A percentile compares a stretch with the other conserved stretches of the same genome.
Conservation (phyloP, 75 land plant genomes). For the Sequoiadendron giganteum region DNA sequence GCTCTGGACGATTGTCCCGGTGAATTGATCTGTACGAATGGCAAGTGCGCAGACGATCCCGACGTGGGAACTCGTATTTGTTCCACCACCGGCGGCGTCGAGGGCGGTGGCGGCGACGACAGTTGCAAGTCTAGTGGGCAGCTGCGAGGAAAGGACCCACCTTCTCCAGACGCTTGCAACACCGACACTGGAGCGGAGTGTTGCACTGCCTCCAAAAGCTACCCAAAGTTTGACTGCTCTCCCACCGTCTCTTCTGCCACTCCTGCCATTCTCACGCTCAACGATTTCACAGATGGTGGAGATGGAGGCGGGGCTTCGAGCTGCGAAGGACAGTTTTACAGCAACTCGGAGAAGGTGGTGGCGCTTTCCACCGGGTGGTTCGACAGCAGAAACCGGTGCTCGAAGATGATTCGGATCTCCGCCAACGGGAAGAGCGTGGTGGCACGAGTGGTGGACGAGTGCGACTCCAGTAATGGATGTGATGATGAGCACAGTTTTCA, state of each 20-base stretch:
- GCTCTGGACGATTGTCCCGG: slow-evolving; percentile 28
- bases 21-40: slow-evolving; percentile 29
- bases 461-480: slow-evolving; percentile 54
- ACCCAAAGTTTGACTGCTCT: slow-evolving; percentile 20
- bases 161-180: background rate
- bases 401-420: slow-evolving; percentile 24
- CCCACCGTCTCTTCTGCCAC: slow-evolving; percentile 25
- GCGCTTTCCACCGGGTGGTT: slow-evolving; percentile 74
- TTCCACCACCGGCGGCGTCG: no score
- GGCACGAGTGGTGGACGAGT: slow-evolving; percentile 64
- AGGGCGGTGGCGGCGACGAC: background rate
- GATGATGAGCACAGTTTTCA: slow-evolving; percentile 52
- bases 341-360: slow-evolving; percentile 40
- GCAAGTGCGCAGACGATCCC: slow-evolving; percentile 32
- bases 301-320: slow-evolving; percentile 37
- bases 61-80: background rate
- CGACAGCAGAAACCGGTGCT: slow-evolving; percentile 27
- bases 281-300: slow-evolving; percentile 30
- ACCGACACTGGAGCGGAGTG: background rate
- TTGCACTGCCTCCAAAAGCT: slow-evolving; percentile 4
- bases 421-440: slow-evolving; percentile 34
- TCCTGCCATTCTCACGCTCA: slow-evolving; percentile 26
- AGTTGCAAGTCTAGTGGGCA: background rate
- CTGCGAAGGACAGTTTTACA: slow-evolving; percentile 38
- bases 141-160: background rate